phyloP scores from a whole-genome alignment of 495 filamentous ascomycete species.

The Xanthoparmelia taractica region DNA sequence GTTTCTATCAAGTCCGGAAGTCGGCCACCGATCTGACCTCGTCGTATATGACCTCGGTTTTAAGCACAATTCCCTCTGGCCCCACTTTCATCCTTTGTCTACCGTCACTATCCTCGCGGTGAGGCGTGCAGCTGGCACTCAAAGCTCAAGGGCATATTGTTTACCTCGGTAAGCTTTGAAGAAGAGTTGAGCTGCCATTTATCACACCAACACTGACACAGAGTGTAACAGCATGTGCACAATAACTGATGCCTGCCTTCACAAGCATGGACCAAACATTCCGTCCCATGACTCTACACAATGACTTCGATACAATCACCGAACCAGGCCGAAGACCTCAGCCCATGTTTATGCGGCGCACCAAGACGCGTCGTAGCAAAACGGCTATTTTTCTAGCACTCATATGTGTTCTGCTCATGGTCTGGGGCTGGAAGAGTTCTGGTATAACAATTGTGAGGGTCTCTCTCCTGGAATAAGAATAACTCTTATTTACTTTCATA shows the following conservation, averaged over 20 bases:
- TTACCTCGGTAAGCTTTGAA: not conserved
- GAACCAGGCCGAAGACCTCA: conserved; percentile 21
- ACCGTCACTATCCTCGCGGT: not conserved
- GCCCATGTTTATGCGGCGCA: conserved; percentile 25
- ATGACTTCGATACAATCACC: conserved; percentile 24
- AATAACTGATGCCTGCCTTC: not conserved
- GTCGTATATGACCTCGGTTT: not conserved
- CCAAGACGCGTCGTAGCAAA: conserved; percentile 24
- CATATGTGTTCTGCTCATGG: conserved; percentile 17
- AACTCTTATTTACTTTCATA: conserved; percentile 2
- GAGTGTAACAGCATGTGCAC: not conserved
- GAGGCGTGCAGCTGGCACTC: not conserved
- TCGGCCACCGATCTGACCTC: not conserved
- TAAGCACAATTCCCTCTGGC: not conserved
- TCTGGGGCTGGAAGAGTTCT: conserved; percentile 24
- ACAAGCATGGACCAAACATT: conserved; percentile 7
- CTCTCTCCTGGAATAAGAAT: not conserved
- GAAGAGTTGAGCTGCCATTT: not conserved
- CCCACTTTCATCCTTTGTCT: not conserved
- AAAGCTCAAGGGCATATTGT: not conserved
- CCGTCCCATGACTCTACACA: conserved; percentile 16
- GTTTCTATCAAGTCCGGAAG: conserved; percentile 1
- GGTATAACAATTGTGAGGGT: conserved; percentile 20
- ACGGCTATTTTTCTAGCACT: conserved; percentile 15
- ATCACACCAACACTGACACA: conserved; percentile 1